Conservation (phyloP, 345 rosid genomes). For the Moricandia arvensis region DNA sequence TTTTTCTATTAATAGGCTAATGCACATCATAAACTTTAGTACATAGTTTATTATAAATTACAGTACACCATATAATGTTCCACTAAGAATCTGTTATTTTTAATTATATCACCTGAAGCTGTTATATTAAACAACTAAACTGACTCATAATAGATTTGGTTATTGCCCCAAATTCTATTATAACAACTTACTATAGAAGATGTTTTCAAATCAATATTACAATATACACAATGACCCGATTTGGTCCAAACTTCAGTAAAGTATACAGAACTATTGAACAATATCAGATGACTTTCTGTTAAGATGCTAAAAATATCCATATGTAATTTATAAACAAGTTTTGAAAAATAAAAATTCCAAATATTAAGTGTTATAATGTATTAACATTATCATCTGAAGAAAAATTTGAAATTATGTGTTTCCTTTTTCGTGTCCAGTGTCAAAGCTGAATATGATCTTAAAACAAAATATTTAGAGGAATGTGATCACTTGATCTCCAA, state of each 20-base stretch:
- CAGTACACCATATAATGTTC: background rate
- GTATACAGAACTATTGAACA: background rate
- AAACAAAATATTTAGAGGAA: background rate
- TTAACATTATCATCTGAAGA: background rate
- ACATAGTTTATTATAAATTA: background rate
- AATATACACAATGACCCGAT: background rate
- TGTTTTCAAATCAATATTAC: background rate
- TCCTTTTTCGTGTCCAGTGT: background rate
- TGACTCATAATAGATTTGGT: background rate
- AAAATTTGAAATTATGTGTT: background rate
- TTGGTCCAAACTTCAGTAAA: background rate
- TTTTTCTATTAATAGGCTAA: background rate
- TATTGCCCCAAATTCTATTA: background rate
- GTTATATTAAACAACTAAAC: background rate
- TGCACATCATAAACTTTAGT: slow-evolving; percentile 15
- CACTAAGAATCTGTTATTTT: background rate
- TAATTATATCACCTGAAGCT: background rate
- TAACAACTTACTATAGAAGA: background rate
- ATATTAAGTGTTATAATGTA: background rate
- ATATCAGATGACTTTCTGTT: background rate
- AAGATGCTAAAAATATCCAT: background rate
- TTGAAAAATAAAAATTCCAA: background rate
- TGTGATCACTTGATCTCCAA: slow-evolving; percentile 33
- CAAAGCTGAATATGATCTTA: background rate
- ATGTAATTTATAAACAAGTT: no score